These are phyloP conservation scores for Erythrobasidium yunnanense DNA, from an alignment of 768 basidiomycete genomes.

Conservation along the genomic window DNA sequence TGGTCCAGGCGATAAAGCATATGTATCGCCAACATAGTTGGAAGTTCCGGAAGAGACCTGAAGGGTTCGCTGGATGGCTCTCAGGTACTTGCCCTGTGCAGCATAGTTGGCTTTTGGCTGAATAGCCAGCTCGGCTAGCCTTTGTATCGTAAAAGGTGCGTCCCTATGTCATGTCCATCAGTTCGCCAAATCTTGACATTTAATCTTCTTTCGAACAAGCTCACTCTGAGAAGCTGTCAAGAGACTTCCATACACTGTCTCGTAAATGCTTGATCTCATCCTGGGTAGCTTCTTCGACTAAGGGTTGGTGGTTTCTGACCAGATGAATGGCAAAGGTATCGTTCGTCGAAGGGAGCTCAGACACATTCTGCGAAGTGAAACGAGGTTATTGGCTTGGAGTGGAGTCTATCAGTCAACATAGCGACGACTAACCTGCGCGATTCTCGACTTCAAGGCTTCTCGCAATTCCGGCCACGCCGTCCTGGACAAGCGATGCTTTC, in stretches of 20 bases:
- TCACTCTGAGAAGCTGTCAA: slow-evolving; percentile 7
- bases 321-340: slow-evolving; percentile 44
- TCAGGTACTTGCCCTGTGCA: slow-evolving; percentile 71
- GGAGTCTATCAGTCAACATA: background rate
- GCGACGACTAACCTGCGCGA: background rate
- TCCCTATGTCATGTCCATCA: background rate
- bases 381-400: background rate
- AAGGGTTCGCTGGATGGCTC: slow-evolving; percentile 68
- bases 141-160: slow-evolving; percentile 77
- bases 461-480: slow-evolving; percentile 7
- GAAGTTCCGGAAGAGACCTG: slow-evolving; percentile 62
- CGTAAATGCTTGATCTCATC: slow-evolving; percentile 11
- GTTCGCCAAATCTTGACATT: background rate
- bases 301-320: background rate
- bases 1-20: slow-evolving; percentile 29
- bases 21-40: slow-evolving; percentile 27
- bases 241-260: slow-evolving; percentile 7
- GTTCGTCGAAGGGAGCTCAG: slow-evolving; percentile 55
- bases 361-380: background rate
- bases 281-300: background rate
- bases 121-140: slow-evolving; percentile 69
- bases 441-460: slow-evolving; percentile 2
- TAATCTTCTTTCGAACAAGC: background rate
- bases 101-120: slow-evolving; percentile 62
- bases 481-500: no score